phyloP scores from a whole-genome alignment of 23 red algal genomes.

The Chondrus crispus region DNA sequence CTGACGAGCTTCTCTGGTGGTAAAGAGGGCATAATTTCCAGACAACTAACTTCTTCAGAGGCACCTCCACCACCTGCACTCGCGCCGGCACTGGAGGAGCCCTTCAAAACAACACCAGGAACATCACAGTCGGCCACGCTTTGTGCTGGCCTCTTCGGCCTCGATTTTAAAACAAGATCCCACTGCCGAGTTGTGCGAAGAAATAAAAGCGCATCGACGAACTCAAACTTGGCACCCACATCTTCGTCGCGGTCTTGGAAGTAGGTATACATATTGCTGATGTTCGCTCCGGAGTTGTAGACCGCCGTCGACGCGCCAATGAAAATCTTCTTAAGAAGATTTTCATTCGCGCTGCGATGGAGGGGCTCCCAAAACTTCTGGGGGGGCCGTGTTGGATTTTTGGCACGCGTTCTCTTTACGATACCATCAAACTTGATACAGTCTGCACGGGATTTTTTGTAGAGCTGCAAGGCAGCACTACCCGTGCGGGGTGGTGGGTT shows the following conservation, averaged over 20 bases:
- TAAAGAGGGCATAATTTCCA: too few relatives aligned
- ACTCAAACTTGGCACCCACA: background rate
- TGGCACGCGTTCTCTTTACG: background rate
- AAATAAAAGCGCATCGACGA: background rate
- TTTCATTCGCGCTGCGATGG: background rate
- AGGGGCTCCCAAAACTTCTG: background rate
- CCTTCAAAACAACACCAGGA: too few relatives aligned
- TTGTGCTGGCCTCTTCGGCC: too few relatives aligned
- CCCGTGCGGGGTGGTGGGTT: background rate
- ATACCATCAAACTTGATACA: background rate
- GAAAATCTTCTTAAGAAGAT: constrained; percentile 28
- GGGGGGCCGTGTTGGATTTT: background rate
- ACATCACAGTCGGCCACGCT: too few relatives aligned
- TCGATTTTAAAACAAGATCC: background rate
- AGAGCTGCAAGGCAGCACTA: background rate
- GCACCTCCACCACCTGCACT: too few relatives aligned
- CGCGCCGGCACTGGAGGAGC: too few relatives aligned
- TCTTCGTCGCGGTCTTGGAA: background rate
- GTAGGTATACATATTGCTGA: constrained; percentile 26
- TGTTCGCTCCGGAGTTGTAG: constrained; percentile 26
- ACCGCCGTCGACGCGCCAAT: constrained; percentile 10
- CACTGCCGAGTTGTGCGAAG: background rate
- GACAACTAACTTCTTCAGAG: too few relatives aligned
- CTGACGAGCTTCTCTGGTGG: too few relatives aligned
- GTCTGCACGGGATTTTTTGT: background rate